Conservation (phyloP, 495 filamentous ascomycete genomes). For the Xylaria sp. region DNA sequence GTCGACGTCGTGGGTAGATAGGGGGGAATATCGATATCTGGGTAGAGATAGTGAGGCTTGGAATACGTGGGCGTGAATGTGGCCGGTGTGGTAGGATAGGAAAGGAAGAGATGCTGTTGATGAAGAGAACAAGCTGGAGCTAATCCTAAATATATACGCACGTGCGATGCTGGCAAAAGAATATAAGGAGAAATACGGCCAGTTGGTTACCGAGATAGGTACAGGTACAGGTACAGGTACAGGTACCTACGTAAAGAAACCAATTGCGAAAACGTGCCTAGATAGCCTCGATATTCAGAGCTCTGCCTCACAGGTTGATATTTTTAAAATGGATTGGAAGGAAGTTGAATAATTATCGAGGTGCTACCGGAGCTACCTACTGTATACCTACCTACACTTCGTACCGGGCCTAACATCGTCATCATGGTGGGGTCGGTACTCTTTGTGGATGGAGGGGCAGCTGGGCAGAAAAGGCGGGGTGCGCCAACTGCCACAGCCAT, state of each 20-base stretch:
- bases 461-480: slow-evolving; percentile 25
- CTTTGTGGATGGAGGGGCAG: slow-evolving; percentile 4
- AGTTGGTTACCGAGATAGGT: background rate
- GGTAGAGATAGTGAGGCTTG: background rate
- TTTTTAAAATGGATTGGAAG: background rate
- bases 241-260: no score
- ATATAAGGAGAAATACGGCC: background rate
- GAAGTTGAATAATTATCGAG: background rate
- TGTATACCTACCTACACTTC: no score
- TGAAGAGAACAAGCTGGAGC: background rate
- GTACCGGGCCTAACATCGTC: background rate
- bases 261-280: background rate
- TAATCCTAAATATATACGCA: background rate
- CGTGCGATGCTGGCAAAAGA: background rate
- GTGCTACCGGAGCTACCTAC: background rate
- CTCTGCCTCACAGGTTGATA: background rate
- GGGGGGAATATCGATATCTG: background rate
- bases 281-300: background rate
- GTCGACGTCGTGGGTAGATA: background rate
- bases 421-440: slow-evolving; percentile 18
- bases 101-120: background rate
- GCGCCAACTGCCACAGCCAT: slow-evolving; percentile 16
- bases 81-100: background rate
- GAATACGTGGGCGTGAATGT: background rate
- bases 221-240: no score